A percentile compares a stretch with the other conserved stretches of the same genome.
These are phyloP conservation scores for Podila minutissima DNA, from an alignment of 192 early-diverging fungal genomes.

Conservation along the genomic window DNA sequence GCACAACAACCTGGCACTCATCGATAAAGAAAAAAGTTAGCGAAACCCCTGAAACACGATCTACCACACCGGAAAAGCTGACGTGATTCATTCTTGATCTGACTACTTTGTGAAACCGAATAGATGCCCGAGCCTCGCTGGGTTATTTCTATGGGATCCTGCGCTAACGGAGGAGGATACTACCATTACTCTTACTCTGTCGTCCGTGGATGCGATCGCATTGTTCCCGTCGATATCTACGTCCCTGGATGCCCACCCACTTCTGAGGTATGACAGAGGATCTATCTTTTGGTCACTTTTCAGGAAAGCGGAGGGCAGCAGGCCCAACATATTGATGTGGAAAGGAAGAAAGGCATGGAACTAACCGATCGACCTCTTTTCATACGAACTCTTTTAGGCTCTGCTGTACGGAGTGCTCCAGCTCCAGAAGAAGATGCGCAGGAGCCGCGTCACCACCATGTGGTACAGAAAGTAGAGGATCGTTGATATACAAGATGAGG, in stretches of 20 bases:
- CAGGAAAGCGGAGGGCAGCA: not conserved
- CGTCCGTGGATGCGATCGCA: conserved; percentile 93
- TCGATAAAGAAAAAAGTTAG: not conserved
- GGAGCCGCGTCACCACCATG: conserved; percentile 76
- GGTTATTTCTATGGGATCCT: conserved; percentile 99
- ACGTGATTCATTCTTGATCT: not conserved
- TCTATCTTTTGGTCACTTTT: too few species aligned
- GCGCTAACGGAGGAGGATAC: conserved; percentile 97
- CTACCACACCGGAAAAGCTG: not conserved
- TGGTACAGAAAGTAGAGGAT: conserved; percentile 80
- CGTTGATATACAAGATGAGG: not conserved
- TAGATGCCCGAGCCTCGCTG: conserved; percentile 98
- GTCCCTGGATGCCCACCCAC: conserved; percentile 98
- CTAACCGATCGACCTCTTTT: not conserved
- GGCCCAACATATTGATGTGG: not conserved
- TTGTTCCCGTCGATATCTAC: conserved; percentile 96
- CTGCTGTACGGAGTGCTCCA: conserved; percentile 96
- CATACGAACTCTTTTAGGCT: conserved; percentile 54
- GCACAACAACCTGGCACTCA: not conserved
- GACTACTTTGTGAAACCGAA: not conserved
- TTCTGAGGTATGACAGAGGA: conserved; percentile 66
- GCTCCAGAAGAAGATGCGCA: conserved; percentile 98
- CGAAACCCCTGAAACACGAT: not conserved
- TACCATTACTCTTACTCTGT: conserved; percentile 99
- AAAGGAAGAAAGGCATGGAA: not conserved